These are phyloP conservation scores for Aspergillus aculeatus DNA, from an alignment of 2,329 filamentous ascomycete species.

Conservation along the genomic window DNA sequence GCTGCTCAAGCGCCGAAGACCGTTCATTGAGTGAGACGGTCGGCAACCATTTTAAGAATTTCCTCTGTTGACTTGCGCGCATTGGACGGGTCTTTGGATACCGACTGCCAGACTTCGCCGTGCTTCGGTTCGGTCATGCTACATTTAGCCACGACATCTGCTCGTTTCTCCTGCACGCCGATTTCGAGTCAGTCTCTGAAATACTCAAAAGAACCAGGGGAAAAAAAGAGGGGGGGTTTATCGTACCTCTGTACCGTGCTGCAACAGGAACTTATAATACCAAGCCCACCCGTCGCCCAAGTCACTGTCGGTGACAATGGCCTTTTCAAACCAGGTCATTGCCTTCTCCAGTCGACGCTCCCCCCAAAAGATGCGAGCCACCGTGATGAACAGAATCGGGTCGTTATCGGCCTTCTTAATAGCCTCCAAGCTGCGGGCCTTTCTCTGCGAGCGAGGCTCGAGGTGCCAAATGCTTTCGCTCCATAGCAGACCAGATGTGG, in stretches of 20 bases:
- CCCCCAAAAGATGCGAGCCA: conserved; percentile 93
- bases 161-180: conserved; percentile 68
- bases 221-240: neutral
- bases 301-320: conserved; percentile 81
- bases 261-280: conserved; percentile 90
- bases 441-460: conserved; percentile 86
- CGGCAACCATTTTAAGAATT: conserved; percentile 75
- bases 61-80: conserved; percentile 74
- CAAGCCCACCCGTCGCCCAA: conserved; percentile 93
- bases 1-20: neutral
- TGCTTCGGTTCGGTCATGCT: conserved; percentile 82
- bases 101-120: conserved; percentile 84
- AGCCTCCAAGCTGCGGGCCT: conserved; percentile 85
- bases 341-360: conserved; percentile 92
- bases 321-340: conserved; percentile 96
- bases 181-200: conserved; percentile 7
- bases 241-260: conserved; percentile 79
- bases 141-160: conserved; percentile 79
- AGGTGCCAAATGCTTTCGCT: conserved; percentile 94
- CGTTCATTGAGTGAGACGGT: conserved; percentile 25
- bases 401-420: conserved; percentile 98
- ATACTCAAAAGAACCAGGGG: neutral
- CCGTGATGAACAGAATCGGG: conserved; percentile 81
- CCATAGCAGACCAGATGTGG: conserved; percentile 84
- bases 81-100: conserved; percentile 84